Evolutionary conservation across 768 basidiomycete genomes (phyloP), one percentile per base, ranked within the genome.

Genomic region (Epithele typhae): DNA sequence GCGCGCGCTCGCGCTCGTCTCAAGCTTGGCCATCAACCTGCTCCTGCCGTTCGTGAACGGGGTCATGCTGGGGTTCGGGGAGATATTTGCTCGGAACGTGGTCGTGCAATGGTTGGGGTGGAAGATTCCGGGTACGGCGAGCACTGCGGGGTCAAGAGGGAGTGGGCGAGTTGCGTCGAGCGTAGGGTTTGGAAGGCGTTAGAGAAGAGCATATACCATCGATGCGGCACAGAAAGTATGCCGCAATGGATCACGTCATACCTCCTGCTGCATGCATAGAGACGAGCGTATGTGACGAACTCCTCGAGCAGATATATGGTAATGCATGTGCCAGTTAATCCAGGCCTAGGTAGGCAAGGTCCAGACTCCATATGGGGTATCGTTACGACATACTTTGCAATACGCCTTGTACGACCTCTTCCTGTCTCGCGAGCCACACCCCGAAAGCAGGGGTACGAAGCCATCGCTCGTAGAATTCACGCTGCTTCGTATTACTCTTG

Each of bases 1-100:
- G 25, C 82, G 89, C 42, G 58, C 79, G 37, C 78, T 76, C 33
- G 87, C 90, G 8, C 62, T 89, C 42, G 64, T 84, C 44, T 82
- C 87, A 14, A 81, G 86, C 19, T 63, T 92, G 52, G 85, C 86
- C 22, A 87, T 95, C 62, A 94, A 95, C 62, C 62, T 95, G 51
- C 61, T 87, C 1, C 73, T 95, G 32, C 92, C 92, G 0, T 95
- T 95, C 64, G 77, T 95, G 8, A 95, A 94, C 54, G 92, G 92
- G 17, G 87, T 95, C 48, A 95, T 95, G 92, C 79, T 93, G 41
- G 92, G 92, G n/a, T 93, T 94, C 60, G 92, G 92, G 33, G 92
- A 95, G 66, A 87, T 95, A 40, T 92, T 93, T 61, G 92, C 87
- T 27, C 87, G 86, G 65, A 78, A 85, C 37, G 74, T 87, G n/a